Conservation (phyloP, 495 filamentous ascomycete species). For the Beverwykella pulmonaria region DNA sequence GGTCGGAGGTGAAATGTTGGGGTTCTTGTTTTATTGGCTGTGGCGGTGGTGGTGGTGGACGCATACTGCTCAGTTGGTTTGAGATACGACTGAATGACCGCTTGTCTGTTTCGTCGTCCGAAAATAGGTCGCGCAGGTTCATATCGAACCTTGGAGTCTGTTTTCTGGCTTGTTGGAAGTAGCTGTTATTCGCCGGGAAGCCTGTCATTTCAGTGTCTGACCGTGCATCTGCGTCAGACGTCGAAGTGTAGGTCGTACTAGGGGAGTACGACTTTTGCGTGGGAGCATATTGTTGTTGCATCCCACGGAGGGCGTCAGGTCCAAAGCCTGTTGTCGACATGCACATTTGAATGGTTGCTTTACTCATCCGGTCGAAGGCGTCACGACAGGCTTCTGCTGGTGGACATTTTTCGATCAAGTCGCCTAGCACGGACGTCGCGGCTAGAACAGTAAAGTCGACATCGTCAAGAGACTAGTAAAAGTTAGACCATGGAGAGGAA, state of each 20-base stretch:
- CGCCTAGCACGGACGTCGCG: slow-evolving; percentile 83
- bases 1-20: slow-evolving; percentile 21
- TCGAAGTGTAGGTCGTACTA: slow-evolving; percentile 17
- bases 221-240: slow-evolving; percentile 20
- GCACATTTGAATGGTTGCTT: slow-evolving; percentile 91
- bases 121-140: slow-evolving; percentile 63
- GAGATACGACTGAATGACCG: slow-evolving; percentile 33
- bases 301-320: slow-evolving; percentile 44
- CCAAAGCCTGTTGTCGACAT: slow-evolving; percentile 81
- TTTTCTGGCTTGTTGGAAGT: slow-evolving; percentile 43
- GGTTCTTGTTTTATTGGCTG: slow-evolving; percentile 28
- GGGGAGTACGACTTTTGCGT: slow-evolving; percentile 25
- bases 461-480: slow-evolving; percentile 77
- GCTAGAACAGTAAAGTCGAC: slow-evolving; percentile 94
- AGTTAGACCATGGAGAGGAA: slow-evolving; percentile 40
- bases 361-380: slow-evolving; percentile 93
- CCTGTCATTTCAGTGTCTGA: slow-evolving; percentile 29
- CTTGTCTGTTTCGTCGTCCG: slow-evolving; percentile 43
- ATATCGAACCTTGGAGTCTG: slow-evolving; percentile 64
- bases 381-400: slow-evolving; percentile 85
- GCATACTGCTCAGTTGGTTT: slow-evolving; percentile 46
- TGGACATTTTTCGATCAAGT: slow-evolving; percentile 76
- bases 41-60: slow-evolving; percentile 41
- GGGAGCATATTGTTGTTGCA: not conserved
- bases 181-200: slow-evolving; percentile 25